Conservation (phyloP, 768 basidiomycete genomes). For the Gloeopeniophorella convolvens region DNA sequence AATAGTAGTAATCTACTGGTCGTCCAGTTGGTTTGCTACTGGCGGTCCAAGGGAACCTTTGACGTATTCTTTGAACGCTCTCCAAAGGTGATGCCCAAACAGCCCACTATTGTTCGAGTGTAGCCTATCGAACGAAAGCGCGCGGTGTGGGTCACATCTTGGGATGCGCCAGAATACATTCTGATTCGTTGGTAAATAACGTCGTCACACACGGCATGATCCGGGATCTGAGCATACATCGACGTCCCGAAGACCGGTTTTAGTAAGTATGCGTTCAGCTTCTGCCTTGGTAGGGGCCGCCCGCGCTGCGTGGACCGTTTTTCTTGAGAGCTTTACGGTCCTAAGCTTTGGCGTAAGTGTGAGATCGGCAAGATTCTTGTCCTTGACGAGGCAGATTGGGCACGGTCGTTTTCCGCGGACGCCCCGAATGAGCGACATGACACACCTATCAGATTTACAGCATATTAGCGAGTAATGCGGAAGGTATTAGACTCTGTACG, state of each 20-base stretch:
- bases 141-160: conserved; percentile 30
- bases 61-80: neutral
- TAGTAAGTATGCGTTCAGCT: conserved; percentile 19
- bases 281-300: no score
- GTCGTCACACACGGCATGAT: conserved; percentile 3
- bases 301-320: no score
- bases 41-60: conserved; percentile 21
- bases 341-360: neutral
- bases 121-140: conserved; percentile 35
- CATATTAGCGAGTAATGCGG: no score
- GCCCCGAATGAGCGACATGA: neutral
- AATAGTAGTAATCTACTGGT: conserved; percentile 24
- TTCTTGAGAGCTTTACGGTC: no score
- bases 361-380: neutral
- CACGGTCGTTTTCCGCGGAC: neutral
- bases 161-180: conserved; percentile 27
- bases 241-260: conserved; percentile 19
- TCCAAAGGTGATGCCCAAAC: conserved; percentile 21
- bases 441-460: neutral
- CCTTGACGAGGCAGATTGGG: neutral
- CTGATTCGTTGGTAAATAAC: neutral
- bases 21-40: conserved; percentile 10
- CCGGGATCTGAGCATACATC: no score
- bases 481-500: no score
- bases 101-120: conserved; percentile 32